Evolutionary conservation across 23 red algal species (phyloP).

Genomic region (Gracilaria gracilis): DNA sequence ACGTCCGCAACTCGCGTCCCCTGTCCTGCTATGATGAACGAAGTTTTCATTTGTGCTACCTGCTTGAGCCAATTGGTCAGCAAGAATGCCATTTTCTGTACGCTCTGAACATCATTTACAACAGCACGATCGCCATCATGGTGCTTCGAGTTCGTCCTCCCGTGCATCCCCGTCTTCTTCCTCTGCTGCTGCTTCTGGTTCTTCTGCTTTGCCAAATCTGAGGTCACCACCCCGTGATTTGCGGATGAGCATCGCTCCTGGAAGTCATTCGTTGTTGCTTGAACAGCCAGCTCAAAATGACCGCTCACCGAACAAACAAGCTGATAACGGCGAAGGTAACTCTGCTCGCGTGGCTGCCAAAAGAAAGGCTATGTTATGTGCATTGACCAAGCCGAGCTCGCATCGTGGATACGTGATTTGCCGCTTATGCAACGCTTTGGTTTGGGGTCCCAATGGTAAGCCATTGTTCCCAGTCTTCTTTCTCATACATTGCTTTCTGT

Average conservation of each 20-base stretch:
- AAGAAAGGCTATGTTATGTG: constrained; percentile 17
- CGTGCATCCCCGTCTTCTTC: background rate
- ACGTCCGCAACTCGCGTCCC: too few relatives aligned
- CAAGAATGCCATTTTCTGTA: too few relatives aligned
- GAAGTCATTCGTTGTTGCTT: constrained; percentile 8
- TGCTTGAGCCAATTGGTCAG: too few relatives aligned
- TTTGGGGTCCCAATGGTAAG: constrained; percentile 66
- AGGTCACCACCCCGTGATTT: constrained; percentile 5
- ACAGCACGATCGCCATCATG: too few relatives aligned
- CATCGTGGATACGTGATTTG: constrained; percentile 30
- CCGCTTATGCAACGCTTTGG: constrained; percentile 7
- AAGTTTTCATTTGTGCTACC: too few relatives aligned
- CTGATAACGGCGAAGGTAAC: background rate
- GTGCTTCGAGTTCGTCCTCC: too few relatives aligned
- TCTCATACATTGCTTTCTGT: too few relatives aligned
- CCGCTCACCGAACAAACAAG: background rate
- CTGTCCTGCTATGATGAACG: too few relatives aligned
- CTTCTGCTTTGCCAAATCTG: background rate
- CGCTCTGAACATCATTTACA: too few relatives aligned
- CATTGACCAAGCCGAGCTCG: constrained; percentile 33
- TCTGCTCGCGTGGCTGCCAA: background rate
- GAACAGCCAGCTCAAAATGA: background rate
- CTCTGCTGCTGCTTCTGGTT: background rate
- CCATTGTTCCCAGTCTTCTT: background rate
- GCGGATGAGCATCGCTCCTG: constrained; percentile 13